Base-by-base conservation (phyloP, 164 flowering plant species). In the Magnolia changhungtana region DNA sequence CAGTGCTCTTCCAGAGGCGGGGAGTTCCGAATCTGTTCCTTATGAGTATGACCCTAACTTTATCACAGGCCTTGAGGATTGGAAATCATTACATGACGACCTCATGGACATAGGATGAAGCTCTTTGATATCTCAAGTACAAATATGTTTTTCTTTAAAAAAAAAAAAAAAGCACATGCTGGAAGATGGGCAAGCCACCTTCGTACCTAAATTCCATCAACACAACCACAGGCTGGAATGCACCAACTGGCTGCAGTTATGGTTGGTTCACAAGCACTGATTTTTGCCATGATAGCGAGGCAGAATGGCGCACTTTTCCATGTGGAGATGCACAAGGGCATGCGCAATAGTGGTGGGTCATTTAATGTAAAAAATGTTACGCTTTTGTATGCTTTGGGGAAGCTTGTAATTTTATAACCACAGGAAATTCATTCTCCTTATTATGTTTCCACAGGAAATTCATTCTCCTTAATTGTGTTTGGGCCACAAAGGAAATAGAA, bases 31-130 rank as follows among this genome's bases (percentile, higher is more conserved):
- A 66, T 50, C 68, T 29, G 64, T 85, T 24, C 82, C 86, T 7
- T 82, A 85, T 79, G 16, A 76, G 8, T 87, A 84, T 81, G 76
- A 69, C 61, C 85, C 87, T 27, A 79, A 77, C 52, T 55, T 88
- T 7, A 72, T 85, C 50, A 78, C 80, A 0, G 90, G 78, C 71
- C 90, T 89, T 2, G 91, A 88, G 70, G 90, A 89, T 78, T 85
- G 67, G 69, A 78, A 80, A 69, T 59, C 63, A 58, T 80, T 84
- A 23, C 79, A 77, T 5, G 89, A 87, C 16, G 74, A 72, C 16
- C 73, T 72, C 79, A 80, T 75, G 8, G 94, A 89, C 72, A 83
- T 90, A 76, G 72, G 72, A 75, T 75, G 72, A 82, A 23, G 24
- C 13, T 18, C 23, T 18, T 2, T 24, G 21, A 1, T 10, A 11